phyloP scores from a whole-genome alignment of 2,329 filamentous ascomycete genomes.

The Neofusicoccum cordaticola region DNA sequence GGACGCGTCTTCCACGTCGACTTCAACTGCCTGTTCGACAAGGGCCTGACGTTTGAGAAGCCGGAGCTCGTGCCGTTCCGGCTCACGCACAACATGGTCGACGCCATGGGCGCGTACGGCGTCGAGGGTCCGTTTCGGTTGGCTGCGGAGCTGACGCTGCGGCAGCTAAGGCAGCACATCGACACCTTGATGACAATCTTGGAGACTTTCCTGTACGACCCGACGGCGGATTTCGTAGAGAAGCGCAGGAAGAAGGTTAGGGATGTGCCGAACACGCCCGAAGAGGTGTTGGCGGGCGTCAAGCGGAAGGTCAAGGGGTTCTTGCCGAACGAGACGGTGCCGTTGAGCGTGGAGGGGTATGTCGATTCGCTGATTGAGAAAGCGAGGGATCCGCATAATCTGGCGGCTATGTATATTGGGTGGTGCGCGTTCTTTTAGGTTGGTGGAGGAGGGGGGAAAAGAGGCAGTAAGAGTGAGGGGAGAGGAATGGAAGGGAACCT shows the following conservation, averaged over 20 bases:
- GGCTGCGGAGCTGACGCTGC: conserved; percentile 83
- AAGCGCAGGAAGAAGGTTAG: conserved; percentile 55
- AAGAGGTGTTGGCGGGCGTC: conserved; percentile 86
- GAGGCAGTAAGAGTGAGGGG: too few species aligned
- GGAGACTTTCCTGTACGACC: conserved; percentile 95
- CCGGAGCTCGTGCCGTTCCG: conserved; percentile 95
- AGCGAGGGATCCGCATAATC: conserved; percentile 74
- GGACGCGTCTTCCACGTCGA: conserved; percentile 96
- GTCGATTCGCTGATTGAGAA: conserved; percentile 92
- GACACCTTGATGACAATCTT: conserved; percentile 97
- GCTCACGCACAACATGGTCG: conserved; percentile 96
- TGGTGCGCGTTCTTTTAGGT: conserved; percentile 71
- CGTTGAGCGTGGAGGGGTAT: conserved; percentile 91
- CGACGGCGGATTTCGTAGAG: conserved; percentile 86
- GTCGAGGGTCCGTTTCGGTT: conserved; percentile 89
- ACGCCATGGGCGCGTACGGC: conserved; percentile 92
- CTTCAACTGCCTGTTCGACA: conserved; percentile 99
- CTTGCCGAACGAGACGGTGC: conserved; percentile 82
- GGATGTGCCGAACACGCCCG: conserved; percentile 64
- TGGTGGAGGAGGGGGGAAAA: too few species aligned
- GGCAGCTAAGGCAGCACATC: conserved; percentile 82
- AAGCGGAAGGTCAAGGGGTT: conserved; percentile 81
- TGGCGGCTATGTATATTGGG: conserved; percentile 95
- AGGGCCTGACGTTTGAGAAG: conserved; percentile 90
- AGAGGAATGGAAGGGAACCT: too few species aligned